A percentile compares a stretch with the other conserved stretches of the same genome.
Conservation (phyloP, 2,329 filamentous ascomycete species). For the Xylaria sp. region DNA sequence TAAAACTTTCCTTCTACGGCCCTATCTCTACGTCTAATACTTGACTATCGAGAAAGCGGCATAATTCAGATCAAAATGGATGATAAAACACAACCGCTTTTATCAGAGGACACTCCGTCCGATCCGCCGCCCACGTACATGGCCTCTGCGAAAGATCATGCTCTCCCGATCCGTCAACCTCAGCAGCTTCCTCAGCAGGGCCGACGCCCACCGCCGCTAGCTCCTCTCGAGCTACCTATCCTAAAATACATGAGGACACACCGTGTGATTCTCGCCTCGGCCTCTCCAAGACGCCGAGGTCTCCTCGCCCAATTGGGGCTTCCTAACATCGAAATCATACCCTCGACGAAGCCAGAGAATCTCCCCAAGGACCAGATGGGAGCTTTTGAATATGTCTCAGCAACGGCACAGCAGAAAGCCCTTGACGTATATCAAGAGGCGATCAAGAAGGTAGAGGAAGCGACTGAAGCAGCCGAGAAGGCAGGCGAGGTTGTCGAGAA, state of each 20-base stretch:
- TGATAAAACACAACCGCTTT: constrained; percentile 37
- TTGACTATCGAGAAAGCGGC: neutral
- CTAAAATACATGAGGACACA: constrained; percentile 79
- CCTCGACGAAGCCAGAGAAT: constrained; percentile 86
- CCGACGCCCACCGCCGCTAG: constrained; percentile 47
- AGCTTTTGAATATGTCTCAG: constrained; percentile 90
- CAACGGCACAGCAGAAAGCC: constrained; percentile 86
- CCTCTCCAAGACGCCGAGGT: constrained; percentile 84
- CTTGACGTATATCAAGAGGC: constrained; percentile 71
- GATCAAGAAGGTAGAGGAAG: constrained; percentile 48
- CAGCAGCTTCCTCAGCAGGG: constrained; percentile 39
- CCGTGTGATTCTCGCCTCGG: constrained; percentile 88
- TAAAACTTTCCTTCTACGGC: neutral
- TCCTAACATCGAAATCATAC: constrained; percentile 81
- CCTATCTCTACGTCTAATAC: neutral
- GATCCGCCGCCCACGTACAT: constrained; percentile 61
- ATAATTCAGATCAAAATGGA: constrained; percentile 26
- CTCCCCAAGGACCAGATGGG: constrained; percentile 78
- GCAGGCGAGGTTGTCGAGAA: constrained; percentile 45
- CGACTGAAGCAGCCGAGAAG: constrained; percentile 45
- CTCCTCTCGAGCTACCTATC: constrained; percentile 82
- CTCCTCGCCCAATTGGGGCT: constrained; percentile 87
- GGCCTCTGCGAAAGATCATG: constrained; percentile 54
- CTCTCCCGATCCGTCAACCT: constrained; percentile 36
- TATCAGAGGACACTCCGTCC: constrained; percentile 39